Evolutionary conservation across 306 rosid genomes (phyloP).

Genomic region (Canavalia ensiformis): DNA sequence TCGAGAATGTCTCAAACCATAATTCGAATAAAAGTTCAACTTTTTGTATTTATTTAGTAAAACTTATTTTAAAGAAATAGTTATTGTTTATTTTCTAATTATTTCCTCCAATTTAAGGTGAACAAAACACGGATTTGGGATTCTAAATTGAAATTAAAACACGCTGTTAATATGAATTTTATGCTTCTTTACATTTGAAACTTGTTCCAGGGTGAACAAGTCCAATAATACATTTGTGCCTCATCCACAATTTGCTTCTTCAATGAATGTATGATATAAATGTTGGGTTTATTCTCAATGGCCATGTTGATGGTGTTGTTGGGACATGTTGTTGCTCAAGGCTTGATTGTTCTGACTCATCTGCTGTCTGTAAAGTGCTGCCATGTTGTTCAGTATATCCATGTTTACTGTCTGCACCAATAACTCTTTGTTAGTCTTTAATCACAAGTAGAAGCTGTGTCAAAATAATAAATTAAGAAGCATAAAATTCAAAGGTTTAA

Average conservation of each 20-base stretch:
- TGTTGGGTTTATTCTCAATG: conserved; percentile 2
- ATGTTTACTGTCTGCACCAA: conserved; percentile 61
- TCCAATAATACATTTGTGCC: neutral
- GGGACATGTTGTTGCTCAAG: conserved; percentile 39
- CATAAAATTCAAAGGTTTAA: neutral
- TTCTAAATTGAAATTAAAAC: too few relatives aligned
- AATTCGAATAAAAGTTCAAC: neutral
- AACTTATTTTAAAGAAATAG: too few relatives aligned
- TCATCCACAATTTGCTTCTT: conserved; percentile 36
- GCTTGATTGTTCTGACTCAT: conserved; percentile 47
- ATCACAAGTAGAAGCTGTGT: neutral
- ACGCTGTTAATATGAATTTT: too few relatives aligned
- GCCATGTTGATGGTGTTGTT: conserved; percentile 43
- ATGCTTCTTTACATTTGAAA: too few relatives aligned
- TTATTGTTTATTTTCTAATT: too few relatives aligned
- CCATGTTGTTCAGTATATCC: conserved; percentile 66
- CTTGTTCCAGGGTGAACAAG: neutral
- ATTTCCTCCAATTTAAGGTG: too few relatives aligned
- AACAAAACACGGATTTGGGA: too few relatives aligned
- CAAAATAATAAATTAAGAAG: neutral
- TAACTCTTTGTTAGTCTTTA: conserved; percentile 5
- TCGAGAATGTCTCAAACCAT: neutral
- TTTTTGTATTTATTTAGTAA: neutral
- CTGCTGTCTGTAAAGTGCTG: conserved; percentile 57
- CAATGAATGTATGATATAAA: neutral